These are phyloP conservation scores for Phylloporus arenicola DNA, from an alignment of 768 basidiomycete genomes.

Conservation along the genomic window DNA sequence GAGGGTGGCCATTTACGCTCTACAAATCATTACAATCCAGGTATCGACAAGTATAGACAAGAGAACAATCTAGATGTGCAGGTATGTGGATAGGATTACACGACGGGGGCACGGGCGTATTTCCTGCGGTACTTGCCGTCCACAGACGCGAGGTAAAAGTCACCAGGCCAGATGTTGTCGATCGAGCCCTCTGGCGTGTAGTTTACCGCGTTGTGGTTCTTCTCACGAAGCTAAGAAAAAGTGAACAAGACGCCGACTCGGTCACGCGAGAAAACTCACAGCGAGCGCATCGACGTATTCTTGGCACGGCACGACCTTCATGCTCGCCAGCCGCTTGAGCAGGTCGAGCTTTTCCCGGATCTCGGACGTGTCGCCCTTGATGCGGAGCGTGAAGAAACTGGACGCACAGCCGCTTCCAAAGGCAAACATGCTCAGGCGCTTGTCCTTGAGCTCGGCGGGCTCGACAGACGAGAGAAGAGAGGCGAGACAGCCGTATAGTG, in stretches of 20 bases:
- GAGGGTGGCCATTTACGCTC: not conserved
- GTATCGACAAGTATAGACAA: slow-evolving; percentile 3
- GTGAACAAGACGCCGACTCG: not conserved
- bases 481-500: slow-evolving; percentile 90
- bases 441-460: slow-evolving; percentile 65
- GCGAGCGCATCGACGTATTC: slow-evolving; percentile 83
- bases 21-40: slow-evolving; percentile 12
- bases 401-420: slow-evolving; percentile 96
- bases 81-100: slow-evolving; percentile 7
- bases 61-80: slow-evolving; percentile 11
- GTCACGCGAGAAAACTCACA: slow-evolving; percentile 37
- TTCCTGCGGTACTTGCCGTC: slow-evolving; percentile 90
- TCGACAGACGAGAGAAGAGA: slow-evolving; percentile 74
- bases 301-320: slow-evolving; percentile 89
- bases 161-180: slow-evolving; percentile 91
- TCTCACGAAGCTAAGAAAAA: slow-evolving; percentile 79
- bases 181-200: slow-evolving; percentile 83
- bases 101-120: slow-evolving; percentile 51
- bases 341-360: slow-evolving; percentile 83
- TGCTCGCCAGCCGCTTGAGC: slow-evolving; percentile 64
- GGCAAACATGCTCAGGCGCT: slow-evolving; percentile 91
- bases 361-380: slow-evolving; percentile 82
- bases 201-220: slow-evolving; percentile 86
- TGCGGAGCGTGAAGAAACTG: slow-evolving; percentile 82
- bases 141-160: slow-evolving; percentile 87